Conservation (phyloP, 257 asterid genomes). For the Echium plantagineum region DNA sequence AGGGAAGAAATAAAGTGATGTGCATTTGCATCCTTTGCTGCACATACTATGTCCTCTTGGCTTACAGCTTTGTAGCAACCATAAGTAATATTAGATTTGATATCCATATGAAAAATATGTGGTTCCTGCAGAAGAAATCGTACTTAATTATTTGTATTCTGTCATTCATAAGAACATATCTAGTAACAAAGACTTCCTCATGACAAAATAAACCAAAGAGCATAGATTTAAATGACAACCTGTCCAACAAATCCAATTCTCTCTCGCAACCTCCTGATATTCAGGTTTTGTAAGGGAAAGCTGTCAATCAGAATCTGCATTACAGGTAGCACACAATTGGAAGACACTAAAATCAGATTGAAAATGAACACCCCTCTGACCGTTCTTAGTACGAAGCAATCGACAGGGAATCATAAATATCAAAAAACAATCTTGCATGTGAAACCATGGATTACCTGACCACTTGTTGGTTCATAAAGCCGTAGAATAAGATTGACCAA, state of each 20-base stretch:
- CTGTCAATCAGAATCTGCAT: conserved; percentile 72
- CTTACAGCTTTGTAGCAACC: conserved; percentile 61
- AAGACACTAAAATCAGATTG: background rate
- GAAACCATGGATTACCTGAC: conserved; percentile 44
- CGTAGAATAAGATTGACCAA: conserved; percentile 86
- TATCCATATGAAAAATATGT: conserved; percentile 76
- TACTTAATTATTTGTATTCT: conserved; percentile 6
- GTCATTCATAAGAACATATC: conserved; percentile 2
- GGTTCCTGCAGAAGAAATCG: conserved; percentile 48
- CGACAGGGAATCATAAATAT: background rate
- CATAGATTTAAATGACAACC: conserved; percentile 30
- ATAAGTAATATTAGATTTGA: conserved; percentile 76
- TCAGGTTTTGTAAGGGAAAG: conserved; percentile 51
- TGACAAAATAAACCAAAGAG: background rate
- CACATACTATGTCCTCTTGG: conserved; percentile 74
- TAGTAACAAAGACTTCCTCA: background rate
- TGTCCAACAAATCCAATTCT: conserved; percentile 94
- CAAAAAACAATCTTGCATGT: background rate
- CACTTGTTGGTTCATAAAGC: conserved; percentile 83
- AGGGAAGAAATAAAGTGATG: conserved; percentile 72
- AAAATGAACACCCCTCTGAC: background rate
- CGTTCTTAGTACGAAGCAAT: background rate
- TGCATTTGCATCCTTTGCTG: conserved; percentile 86
- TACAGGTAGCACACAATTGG: conserved; percentile 8
- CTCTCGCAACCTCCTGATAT: conserved; percentile 71